Conservation (phyloP, 108 stramenopile genomes). For the Discostella stelligeroides region DNA sequence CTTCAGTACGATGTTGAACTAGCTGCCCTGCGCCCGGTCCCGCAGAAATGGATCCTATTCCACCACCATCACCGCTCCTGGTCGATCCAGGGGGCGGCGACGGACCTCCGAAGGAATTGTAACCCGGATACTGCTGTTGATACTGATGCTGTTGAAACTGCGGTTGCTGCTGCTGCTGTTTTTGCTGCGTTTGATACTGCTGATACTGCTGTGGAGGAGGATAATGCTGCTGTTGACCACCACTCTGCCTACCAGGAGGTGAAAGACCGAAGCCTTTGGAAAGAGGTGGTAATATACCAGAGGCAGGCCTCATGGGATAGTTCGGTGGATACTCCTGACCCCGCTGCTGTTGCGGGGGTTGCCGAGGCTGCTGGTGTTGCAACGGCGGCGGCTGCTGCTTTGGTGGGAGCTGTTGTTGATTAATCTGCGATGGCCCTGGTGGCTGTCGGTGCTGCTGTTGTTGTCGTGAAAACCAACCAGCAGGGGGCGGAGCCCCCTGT, state of each 20-base stretch:
- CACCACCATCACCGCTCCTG: too few relatives aligned
- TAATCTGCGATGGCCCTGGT: slow-evolving; percentile 10
- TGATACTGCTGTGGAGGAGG: slow-evolving; percentile 12
- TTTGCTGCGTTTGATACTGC: slow-evolving; percentile 24
- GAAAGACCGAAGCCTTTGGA: background rate
- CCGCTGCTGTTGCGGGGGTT: slow-evolving; percentile 23
- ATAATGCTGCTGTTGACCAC: background rate
- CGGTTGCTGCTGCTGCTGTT: too few relatives aligned
- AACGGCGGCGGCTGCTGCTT: slow-evolving; percentile 8
- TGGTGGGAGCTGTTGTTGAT: background rate
- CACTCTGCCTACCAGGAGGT: background rate
- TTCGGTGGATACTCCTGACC: slow-evolving; percentile 16
- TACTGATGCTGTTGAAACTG: slow-evolving; percentile 10
- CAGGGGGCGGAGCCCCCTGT: slow-evolving; percentile 1
- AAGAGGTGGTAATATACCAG: too few relatives aligned
- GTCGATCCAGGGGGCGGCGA: background rate
- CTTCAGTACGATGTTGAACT: slow-evolving; percentile 40
- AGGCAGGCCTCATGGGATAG: slow-evolving; percentile 18
- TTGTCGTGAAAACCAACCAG: slow-evolving; percentile 11
- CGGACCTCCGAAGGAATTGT: slow-evolving; percentile 12
- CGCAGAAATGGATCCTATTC: too few relatives aligned
- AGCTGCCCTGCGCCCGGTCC: slow-evolving; percentile 46
- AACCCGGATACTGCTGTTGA: slow-evolving; percentile 20
- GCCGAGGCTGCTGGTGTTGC: slow-evolving; percentile 14
- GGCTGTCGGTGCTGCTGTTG: slow-evolving; percentile 30